These are phyloP conservation scores for Coprinellus micaceus DNA, from an alignment of 768 basidiomycete genomes.

Conservation along the genomic window DNA sequence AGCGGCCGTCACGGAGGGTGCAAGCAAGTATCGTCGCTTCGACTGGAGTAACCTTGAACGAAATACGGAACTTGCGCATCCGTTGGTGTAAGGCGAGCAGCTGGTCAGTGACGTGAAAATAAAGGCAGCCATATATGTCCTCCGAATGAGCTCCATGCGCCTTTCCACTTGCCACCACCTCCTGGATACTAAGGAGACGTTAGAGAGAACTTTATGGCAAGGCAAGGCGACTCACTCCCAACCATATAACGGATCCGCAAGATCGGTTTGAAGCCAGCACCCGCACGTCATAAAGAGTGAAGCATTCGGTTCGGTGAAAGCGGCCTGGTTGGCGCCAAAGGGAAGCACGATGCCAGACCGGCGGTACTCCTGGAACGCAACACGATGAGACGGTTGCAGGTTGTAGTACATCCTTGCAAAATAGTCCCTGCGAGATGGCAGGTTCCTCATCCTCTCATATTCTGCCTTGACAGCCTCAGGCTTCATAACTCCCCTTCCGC, in stretches of 20 bases:
- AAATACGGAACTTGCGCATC: conserved; percentile 25
- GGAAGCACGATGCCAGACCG: conserved; percentile 37
- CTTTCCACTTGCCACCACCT: conserved; percentile 27
- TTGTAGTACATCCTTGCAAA: conserved; percentile 30
- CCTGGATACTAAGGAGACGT: conserved; percentile 21
- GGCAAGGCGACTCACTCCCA: conserved; percentile 30
- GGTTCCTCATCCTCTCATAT: conserved; percentile 26
- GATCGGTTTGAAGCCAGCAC: conserved; percentile 32
- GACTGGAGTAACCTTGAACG: conserved; percentile 23
- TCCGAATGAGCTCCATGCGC: conserved; percentile 30
- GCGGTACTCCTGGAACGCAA: conserved; percentile 33
- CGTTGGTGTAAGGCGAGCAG: conserved; percentile 30
- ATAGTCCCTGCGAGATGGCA: conserved; percentile 29
- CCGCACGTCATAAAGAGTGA: conserved; percentile 31
- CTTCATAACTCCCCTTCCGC: conserved; percentile 21
- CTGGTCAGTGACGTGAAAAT: conserved; percentile 36
- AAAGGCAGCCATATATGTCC: conserved; percentile 44
- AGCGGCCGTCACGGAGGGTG: conserved; percentile 12
- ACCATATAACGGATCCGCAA: conserved; percentile 31
- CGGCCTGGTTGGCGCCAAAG: conserved; percentile 33
- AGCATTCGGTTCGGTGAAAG: conserved; percentile 33
- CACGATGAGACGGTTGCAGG: conserved; percentile 38
- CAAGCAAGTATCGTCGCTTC: conserved; percentile 28
- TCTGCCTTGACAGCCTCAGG: conserved; percentile 27
- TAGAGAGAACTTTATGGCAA: neutral